A percentile compares a stretch with the other conserved stretches of the same genome.
These are phyloP conservation scores for Laguncularia racemosa DNA, from an alignment of 345 rosid species.

Conservation along the genomic window DNA sequence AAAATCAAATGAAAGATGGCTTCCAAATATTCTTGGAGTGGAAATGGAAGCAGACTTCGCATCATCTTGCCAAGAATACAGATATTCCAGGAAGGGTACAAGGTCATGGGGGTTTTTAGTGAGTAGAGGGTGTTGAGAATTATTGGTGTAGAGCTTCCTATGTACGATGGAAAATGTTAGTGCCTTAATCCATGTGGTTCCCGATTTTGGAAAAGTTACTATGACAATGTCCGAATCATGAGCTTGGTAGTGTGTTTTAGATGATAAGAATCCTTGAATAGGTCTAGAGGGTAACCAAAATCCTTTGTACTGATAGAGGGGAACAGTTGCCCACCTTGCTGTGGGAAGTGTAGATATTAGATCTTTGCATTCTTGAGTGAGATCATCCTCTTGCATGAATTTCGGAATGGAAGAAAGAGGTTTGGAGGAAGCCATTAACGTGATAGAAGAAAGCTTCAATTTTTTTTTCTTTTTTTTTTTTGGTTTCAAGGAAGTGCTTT, in stretches of 20 bases:
- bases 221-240: background rate
- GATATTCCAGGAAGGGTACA: background rate
- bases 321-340: background rate
- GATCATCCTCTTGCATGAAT: background rate
- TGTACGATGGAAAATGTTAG: background rate
- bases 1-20: too few relatives aligned
- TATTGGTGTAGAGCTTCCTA: background rate
- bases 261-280: background rate
- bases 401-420: background rate
- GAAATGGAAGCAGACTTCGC: background rate
- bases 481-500: too few relatives aligned
- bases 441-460: too few relatives aligned
- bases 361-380: background rate
- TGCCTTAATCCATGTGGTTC: background rate
- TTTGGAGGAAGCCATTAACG: too few relatives aligned
- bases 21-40: background rate
- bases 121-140: background rate
- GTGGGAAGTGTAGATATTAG: background rate
- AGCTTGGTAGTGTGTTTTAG: background rate
- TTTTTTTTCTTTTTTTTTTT: too few relatives aligned
- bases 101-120: background rate
- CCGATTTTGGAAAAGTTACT: background rate
- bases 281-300: background rate
- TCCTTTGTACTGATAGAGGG: background rate
- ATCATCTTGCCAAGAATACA: background rate